Conservation (phyloP, 2,329 filamentous ascomycete species). For the Aspergillus thermomutatus region DNA sequence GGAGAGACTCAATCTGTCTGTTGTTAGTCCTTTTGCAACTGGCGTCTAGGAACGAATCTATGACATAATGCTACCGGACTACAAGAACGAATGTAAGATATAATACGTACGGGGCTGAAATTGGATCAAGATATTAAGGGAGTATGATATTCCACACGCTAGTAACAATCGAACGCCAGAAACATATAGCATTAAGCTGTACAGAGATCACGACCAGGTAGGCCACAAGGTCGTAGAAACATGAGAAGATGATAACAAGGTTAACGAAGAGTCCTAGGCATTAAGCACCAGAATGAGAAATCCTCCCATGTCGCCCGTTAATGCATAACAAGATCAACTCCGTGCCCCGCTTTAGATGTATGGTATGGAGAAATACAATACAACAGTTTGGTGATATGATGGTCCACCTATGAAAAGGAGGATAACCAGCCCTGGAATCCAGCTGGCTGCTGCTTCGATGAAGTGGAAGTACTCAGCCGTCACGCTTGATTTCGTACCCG, state of each 20-base stretch:
- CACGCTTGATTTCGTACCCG: slow-evolving; percentile 53
- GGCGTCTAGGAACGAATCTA: neutral
- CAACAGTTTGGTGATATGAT: neutral
- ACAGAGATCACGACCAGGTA: neutral
- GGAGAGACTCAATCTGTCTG: neutral
- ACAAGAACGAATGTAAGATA: neutral
- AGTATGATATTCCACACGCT: neutral
- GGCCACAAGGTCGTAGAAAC: slow-evolving; percentile 6
- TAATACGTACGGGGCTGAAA: neutral
- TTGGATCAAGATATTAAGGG: neutral
- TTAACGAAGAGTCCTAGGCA: neutral
- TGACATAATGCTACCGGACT: neutral
- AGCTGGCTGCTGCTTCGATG: neutral
- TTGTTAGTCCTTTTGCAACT: too few relatives aligned
- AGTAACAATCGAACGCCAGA: neutral
- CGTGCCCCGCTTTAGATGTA: slow-evolving; percentile 13
- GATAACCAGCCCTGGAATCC: neutral
- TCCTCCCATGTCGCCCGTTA: slow-evolving; percentile 1
- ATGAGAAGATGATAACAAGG: slow-evolving; percentile 1
- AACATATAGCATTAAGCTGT: neutral
- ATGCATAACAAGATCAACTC: slow-evolving; percentile 17
- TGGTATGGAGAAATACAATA: slow-evolving; percentile 13
- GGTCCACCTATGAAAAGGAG: neutral
- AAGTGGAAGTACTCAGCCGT: slow-evolving; percentile 2
- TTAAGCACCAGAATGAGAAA: neutral